Base-by-base conservation (phyloP, 192 early-diverging fungal species). In the Blastocladiella britannica region DNA sequence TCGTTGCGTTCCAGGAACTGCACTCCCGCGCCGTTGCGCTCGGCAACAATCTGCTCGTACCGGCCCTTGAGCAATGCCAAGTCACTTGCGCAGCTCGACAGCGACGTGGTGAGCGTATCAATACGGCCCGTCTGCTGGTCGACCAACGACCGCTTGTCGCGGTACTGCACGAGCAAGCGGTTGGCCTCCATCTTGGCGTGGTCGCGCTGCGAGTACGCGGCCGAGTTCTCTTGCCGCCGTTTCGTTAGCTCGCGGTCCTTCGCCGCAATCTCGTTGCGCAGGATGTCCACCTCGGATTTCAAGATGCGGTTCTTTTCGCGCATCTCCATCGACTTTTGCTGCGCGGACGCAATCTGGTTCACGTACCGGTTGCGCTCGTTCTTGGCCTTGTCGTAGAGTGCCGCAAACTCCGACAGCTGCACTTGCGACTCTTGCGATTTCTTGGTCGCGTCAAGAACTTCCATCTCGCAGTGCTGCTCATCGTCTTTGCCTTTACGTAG, bases 301-400 rank as follows among this genome's bases (percentile, higher is more conserved):
- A 80, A 58, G 28, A 80, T 76, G 55, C 71, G 75, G 37, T 78
- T 65, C 58, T 80, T 80, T 61, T 80, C 78, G 60, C 80, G 77
- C 73, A 80, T 76, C 59, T 80, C 78, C n/a, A 73, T 72, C 0
- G 72, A 69, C 31, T 77, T 62, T 57, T 80, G 78, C 5, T 29
- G 37, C 23, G 28, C 31, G 24, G 25, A 29, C 28, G 51, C 31
- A 58, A 61, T 43, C 51, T 55, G 26, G 25, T 66, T 59, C 52
- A 77, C 73, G 54, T 80, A 80, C 65, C 76, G 76, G 66, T 80
- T 80, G 53, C 78, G 56, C 66, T 80, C 78, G 55, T 79, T 79
- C 55, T 80, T 80, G 26, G 80, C 78, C 26, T 76, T 58, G 52
- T 80, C 77, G 58, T 80, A 78, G 22, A 73, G 60, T 18, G 69